Conservation (phyloP, 2,329 filamentous ascomycete genomes). For the Exserohilum rostratum region DNA sequence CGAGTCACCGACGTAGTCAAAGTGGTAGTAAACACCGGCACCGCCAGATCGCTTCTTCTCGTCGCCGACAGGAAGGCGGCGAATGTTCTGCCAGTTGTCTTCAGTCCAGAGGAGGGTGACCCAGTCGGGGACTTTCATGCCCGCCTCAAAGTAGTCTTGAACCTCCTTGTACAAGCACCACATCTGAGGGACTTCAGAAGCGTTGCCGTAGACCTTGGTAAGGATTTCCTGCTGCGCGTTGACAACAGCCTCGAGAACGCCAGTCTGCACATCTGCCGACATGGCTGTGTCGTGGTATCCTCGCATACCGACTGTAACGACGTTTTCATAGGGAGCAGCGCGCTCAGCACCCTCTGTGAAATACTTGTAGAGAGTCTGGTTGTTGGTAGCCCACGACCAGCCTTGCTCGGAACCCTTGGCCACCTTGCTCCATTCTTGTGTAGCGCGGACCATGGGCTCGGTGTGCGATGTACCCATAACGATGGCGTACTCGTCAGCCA, state of each 20-base stretch:
- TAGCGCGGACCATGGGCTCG: slow-evolving; percentile 70
- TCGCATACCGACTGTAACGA: slow-evolving; percentile 73
- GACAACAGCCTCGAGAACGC: slow-evolving; percentile 66
- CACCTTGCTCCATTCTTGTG: slow-evolving; percentile 57
- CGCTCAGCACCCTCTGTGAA: slow-evolving; percentile 70
- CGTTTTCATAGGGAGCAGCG: slow-evolving; percentile 68
- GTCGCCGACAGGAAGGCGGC: slow-evolving; percentile 64
- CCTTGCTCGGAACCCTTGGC: slow-evolving; percentile 56
- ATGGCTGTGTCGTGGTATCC: slow-evolving; percentile 71
- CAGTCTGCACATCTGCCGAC: slow-evolving; percentile 62
- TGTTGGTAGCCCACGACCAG: slow-evolving; percentile 75
- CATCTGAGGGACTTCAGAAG: slow-evolving; percentile 66
- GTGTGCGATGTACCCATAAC: slow-evolving; percentile 76
- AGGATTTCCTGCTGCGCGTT: slow-evolving; percentile 65
- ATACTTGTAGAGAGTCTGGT: slow-evolving; percentile 70
- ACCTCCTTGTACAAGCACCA: slow-evolving; percentile 80
- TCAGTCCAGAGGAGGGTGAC: slow-evolving; percentile 73
- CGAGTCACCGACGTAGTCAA: slow-evolving; percentile 67
- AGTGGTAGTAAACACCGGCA: slow-evolving; percentile 71
- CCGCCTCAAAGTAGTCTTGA: slow-evolving; percentile 70
- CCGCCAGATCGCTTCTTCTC: slow-evolving; percentile 67
- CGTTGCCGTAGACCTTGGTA: slow-evolving; percentile 59
- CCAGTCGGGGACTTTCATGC: slow-evolving; percentile 67
- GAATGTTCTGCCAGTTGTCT: slow-evolving; percentile 72
- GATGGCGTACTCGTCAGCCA: slow-evolving; percentile 75